A percentile compares a stretch with the other conserved stretches of the same genome.
phyloP scores from a whole-genome alignment of 805 yeast genomes.

The Wickerhamiella kazuoi region DNA sequence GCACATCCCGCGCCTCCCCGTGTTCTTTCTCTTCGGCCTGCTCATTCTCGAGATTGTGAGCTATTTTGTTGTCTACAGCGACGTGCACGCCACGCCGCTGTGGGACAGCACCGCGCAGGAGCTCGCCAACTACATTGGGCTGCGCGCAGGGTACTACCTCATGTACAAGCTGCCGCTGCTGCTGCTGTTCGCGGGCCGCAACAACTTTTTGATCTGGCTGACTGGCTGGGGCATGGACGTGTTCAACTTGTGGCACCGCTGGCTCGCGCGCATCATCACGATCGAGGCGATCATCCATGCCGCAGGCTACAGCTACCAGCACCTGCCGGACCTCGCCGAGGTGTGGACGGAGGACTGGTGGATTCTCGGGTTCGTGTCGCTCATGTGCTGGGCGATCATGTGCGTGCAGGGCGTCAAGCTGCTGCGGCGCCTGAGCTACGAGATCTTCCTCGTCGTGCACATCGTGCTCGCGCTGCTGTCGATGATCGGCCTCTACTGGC shows the following conservation, averaged over 20 bases:
- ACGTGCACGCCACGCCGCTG: not conserved
- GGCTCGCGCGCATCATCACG: conserved; percentile 37
- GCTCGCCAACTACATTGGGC: conserved; percentile 15
- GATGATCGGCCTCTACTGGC: conserved; percentile 40
- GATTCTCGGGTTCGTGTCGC: conserved; percentile 16
- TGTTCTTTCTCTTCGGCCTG: not conserved
- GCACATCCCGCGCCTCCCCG: not conserved
- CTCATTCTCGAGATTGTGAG: conserved; percentile 1
- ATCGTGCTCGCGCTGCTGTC: conserved; percentile 36
- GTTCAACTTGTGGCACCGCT: conserved; percentile 42
- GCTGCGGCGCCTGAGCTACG: conserved; percentile 39
- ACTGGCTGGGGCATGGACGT: conserved; percentile 40
- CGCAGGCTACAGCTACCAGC: conserved; percentile 28
- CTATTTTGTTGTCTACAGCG: not conserved
- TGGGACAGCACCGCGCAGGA: not conserved
- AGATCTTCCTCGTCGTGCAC: conserved; percentile 39
- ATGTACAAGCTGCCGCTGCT: conserved; percentile 30
- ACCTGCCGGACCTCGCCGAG: conserved; percentile 7
- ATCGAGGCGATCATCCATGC: conserved; percentile 36
- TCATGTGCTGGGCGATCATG: conserved; percentile 18
- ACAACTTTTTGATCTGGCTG: conserved; percentile 38
- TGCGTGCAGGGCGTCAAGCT: conserved; percentile 31
- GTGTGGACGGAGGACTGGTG: conserved; percentile 10
- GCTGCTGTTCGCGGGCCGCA: conserved; percentile 50
- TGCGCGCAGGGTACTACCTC: conserved; percentile 19